Percentiles rank a stretch among this genome's conserved stretches.
Evolutionary conservation across 2,329 filamentous ascomycete genomes (phyloP).

Genomic region (Ophiocordyceps robertsii): DNA sequence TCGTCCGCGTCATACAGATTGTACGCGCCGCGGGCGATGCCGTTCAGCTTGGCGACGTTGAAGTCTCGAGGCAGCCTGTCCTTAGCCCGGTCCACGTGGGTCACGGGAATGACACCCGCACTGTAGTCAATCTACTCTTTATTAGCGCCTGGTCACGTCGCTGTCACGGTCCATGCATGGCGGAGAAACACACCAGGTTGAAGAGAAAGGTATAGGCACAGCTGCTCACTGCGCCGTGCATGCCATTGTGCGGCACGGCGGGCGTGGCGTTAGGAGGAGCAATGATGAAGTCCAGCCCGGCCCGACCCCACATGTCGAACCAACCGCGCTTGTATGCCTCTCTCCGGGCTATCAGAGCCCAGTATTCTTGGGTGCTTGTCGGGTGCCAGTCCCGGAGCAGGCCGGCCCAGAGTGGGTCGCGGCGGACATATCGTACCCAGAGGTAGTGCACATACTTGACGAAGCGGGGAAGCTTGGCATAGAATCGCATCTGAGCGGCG

Average conservation of each 20-base stretch:
- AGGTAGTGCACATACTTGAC: conserved; percentile 79
- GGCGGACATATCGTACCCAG: conserved; percentile 72
- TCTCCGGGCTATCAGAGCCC: conserved; percentile 63
- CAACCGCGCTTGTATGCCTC: conserved; percentile 67
- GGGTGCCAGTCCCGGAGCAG: conserved; percentile 60
- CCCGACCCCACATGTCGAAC: conserved; percentile 74
- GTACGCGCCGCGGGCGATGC: conserved; percentile 70
- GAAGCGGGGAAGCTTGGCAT: conserved; percentile 59
- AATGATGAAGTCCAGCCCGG: conserved; percentile 63
- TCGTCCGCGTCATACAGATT: conserved; percentile 68
- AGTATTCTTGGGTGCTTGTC: conserved; percentile 67
- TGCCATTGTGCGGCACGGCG: conserved; percentile 73
- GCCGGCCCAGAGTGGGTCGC: conserved; percentile 66
- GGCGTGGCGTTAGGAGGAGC: conserved; percentile 83
- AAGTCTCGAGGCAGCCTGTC: conserved; percentile 53
- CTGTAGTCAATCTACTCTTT: conserved; percentile 65
- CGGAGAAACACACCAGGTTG: conserved; percentile 51
- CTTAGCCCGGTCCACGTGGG: conserved; percentile 59
- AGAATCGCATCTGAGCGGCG: conserved; percentile 58
- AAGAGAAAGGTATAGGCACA: conserved; percentile 93
- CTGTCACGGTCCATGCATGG: not conserved
- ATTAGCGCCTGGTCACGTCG: not conserved
- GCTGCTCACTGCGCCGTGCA: conserved; percentile 72
- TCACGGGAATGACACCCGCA: conserved; percentile 70
- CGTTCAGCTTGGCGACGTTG: conserved; percentile 54